Base-by-base conservation (phyloP, 768 basidiomycete species). In the Trametes punicea region DNA sequence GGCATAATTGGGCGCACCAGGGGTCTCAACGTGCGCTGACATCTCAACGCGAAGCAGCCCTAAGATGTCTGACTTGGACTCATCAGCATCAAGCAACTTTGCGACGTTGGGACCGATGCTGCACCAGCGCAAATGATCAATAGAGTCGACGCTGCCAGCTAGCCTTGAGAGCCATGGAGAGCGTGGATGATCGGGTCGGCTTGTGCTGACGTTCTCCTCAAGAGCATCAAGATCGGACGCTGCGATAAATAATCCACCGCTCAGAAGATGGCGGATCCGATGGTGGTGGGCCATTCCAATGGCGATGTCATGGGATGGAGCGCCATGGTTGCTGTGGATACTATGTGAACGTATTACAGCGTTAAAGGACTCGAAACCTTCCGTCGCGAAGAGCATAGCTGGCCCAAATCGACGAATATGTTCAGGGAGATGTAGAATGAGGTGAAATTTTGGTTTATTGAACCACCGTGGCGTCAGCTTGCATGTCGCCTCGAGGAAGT, bases 401-500 rank as follows among this genome's bases (percentile, higher is more conserved):
- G 67, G 67, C 0, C 64, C 65, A 41, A 66, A 62, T 0, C 61
- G 60, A 4, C 60, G 52, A 6, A 70, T 65, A 48, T 70, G 66
- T 1, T 41, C 34, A 0, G 57, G 59, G 6, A 69, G 56, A 50
- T 70, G 69, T 2, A 64, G 44, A 6, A 69, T 40, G 21, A 69
- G 30, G 42, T 70, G 69, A 48, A 69, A 66, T 45, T 70, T 67
- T 0, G 59, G 61, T 41, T 69, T 69, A 27, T 62, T 62, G 29
- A 62, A 69, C 62, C 56, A 63, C 18, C 52, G 62, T 25, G 34
- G 36, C 16, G 48, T 67, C 65, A 54, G 66, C 1, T 44, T 21
- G 13, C 61, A 56, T 1, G 64, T 59, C 2, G 59, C 55, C 10
- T 44, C 50, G 1, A 70, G 51, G 26, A 68, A 66, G 30, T 64